phyloP scores from a whole-genome alignment of 257 asterid genomes.

The Ocimum tenuiflorum region DNA sequence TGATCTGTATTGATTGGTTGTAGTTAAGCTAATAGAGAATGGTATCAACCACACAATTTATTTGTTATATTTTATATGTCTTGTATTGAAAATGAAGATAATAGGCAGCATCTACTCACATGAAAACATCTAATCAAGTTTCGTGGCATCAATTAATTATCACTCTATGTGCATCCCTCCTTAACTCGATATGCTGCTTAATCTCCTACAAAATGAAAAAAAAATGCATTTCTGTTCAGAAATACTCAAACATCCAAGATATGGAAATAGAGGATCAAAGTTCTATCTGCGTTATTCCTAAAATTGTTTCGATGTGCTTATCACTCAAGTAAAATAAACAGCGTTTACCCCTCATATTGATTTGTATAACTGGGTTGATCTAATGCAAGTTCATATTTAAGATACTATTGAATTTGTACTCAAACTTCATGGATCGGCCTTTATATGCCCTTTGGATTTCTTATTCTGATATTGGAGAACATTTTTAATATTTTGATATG shows the following conservation, averaged over 20 bases:
- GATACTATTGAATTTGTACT: too few relatives aligned
- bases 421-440: too few relatives aligned
- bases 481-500: not conserved
- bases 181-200: not conserved
- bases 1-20: not conserved
- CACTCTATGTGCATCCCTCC: not conserved
- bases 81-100: not conserved
- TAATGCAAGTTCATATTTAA: too few relatives aligned
- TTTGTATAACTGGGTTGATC: too few relatives aligned
- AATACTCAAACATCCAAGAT: not conserved
- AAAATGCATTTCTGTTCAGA: not conserved
- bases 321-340: not conserved
- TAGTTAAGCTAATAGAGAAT: not conserved
- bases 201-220: too few relatives aligned
- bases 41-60: not conserved
- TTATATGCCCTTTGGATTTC: not conserved
- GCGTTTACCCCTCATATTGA: constrained; percentile 1
- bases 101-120: not conserved
- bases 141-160: not conserved
- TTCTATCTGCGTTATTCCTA: not conserved
- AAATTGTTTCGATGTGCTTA: not conserved
- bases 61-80: not conserved
- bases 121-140: not conserved
- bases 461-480: not conserved
- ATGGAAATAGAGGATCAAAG: not conserved